Percentiles rank a stretch among this genome's conserved stretches.
These are phyloP conservation scores for Neonectria sp. DNA, from an alignment of 2,329 filamentous ascomycete genomes.

Conservation along the genomic window DNA sequence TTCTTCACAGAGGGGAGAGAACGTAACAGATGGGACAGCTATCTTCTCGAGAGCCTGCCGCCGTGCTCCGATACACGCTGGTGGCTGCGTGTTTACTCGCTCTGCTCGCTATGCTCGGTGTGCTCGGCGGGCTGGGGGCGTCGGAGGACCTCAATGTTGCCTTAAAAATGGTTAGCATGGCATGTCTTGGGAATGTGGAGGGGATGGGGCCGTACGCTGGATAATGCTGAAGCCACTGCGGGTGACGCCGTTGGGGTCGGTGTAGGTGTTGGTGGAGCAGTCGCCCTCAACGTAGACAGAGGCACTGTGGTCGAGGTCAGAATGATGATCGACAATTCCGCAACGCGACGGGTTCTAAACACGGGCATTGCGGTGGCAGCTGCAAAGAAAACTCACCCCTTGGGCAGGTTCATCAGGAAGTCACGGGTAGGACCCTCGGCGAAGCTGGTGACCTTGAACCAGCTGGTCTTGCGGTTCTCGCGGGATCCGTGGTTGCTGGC, in stretches of 20 bases:
- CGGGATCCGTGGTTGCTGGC: slow-evolving; percentile 76
- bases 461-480: slow-evolving; percentile 84
- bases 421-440: slow-evolving; percentile 79
- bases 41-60: slow-evolving; percentile 9
- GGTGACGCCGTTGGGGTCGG: slow-evolving; percentile 79
- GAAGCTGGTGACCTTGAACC: slow-evolving; percentile 87
- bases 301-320: slow-evolving; percentile 67
- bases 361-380: neutral
- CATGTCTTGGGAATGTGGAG: slow-evolving; percentile 8
- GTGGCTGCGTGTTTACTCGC: slow-evolving; percentile 35
- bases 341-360: neutral
- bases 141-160: slow-evolving; percentile 62
- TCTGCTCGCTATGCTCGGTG: slow-evolving; percentile 41
- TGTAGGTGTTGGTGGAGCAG: slow-evolving; percentile 76
- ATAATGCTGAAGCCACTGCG: slow-evolving; percentile 77
- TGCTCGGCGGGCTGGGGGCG: slow-evolving; percentile 53
- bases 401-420: slow-evolving; percentile 79
- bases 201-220: slow-evolving; percentile 77
- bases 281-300: slow-evolving; percentile 90
- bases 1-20: slow-evolving; percentile 43
- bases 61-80: slow-evolving; percentile 10
- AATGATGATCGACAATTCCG: neutral
- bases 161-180: slow-evolving; percentile 49
- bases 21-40: slow-evolving; percentile 18
- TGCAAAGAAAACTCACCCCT: slow-evolving; percentile 77